Percentiles rank a stretch among this genome's conserved stretches.
Conservation (phyloP, 106 monocot species). For the Allium cepa region DNA sequence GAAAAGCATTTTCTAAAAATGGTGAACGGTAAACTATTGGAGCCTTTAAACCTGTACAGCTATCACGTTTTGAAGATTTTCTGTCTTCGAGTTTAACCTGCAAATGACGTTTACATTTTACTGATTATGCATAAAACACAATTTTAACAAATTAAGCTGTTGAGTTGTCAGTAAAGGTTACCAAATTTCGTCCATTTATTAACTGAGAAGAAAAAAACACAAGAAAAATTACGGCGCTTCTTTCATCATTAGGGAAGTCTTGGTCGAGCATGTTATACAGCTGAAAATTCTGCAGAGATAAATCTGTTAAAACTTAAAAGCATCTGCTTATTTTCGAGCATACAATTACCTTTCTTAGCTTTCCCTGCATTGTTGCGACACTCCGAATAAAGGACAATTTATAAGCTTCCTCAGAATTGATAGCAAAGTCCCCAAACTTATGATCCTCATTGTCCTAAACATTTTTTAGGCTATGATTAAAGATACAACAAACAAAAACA, state of each 20-base stretch:
- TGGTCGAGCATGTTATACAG: slow-evolving; percentile 24
- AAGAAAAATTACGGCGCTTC: slow-evolving; percentile 33
- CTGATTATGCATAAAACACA: background rate
- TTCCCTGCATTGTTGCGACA: slow-evolving; percentile 13
- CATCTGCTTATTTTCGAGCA: too few relatives aligned
- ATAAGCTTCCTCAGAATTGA: slow-evolving; percentile 3
- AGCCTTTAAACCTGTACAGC: slow-evolving; percentile 6
- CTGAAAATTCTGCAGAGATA: slow-evolving; percentile 22
- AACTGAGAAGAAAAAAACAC: slow-evolving; percentile 40
- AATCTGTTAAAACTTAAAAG: too few relatives aligned
- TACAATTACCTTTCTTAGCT: slow-evolving; percentile 27
- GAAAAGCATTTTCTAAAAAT: background rate
- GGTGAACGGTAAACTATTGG: slow-evolving; percentile 3
- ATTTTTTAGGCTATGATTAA: background rate
- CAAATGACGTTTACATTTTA: background rate
- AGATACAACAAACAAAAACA: background rate
- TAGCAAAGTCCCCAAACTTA: slow-evolving; percentile 5
- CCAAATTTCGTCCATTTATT: slow-evolving; percentile 18
- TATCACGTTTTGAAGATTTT: background rate
- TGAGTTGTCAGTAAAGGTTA: slow-evolving; percentile 8
- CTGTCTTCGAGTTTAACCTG: slow-evolving; percentile 16
- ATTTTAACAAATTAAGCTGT: background rate
- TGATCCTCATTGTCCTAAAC: slow-evolving; percentile 13
- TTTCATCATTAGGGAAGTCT: slow-evolving; percentile 30
- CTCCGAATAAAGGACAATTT: slow-evolving; percentile 14